Conservation (phyloP, 352 stramenopile species). For the Phytophthora sansomeana region DNA sequence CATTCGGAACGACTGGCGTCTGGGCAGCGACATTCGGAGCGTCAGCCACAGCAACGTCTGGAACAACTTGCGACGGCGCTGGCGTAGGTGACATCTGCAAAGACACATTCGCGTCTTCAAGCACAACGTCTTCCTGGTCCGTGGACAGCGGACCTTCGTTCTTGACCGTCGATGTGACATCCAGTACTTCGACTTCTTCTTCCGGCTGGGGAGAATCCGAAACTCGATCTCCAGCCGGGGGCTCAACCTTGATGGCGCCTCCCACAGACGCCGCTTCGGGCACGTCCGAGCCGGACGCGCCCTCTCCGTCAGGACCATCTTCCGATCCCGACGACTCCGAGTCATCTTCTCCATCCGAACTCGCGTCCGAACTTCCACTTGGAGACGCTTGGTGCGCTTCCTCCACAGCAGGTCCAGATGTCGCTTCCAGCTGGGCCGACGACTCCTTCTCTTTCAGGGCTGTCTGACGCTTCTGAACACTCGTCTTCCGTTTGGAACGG, state of each 20-base stretch:
- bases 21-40: no score
- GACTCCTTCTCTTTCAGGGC: background rate
- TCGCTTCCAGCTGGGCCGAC: background rate
- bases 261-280: background rate
- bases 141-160: no score
- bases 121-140: background rate
- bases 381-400: conserved; percentile 2
- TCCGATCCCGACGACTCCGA: background rate
- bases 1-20: no score
- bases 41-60: no score
- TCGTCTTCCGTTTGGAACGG: background rate
- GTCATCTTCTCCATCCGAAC: background rate
- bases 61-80: no score
- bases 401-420: background rate
- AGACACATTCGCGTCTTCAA: background rate
- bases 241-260: no score
- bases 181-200: no score
- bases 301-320: background rate
- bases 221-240: no score
- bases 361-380: background rate
- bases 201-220: no score
- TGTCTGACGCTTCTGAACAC: background rate
- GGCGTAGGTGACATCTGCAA: background rate
- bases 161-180: no score
- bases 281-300: background rate